Conservation (phyloP, 2,329 filamentous ascomycete species). For the Karstenula rhodostoma region DNA sequence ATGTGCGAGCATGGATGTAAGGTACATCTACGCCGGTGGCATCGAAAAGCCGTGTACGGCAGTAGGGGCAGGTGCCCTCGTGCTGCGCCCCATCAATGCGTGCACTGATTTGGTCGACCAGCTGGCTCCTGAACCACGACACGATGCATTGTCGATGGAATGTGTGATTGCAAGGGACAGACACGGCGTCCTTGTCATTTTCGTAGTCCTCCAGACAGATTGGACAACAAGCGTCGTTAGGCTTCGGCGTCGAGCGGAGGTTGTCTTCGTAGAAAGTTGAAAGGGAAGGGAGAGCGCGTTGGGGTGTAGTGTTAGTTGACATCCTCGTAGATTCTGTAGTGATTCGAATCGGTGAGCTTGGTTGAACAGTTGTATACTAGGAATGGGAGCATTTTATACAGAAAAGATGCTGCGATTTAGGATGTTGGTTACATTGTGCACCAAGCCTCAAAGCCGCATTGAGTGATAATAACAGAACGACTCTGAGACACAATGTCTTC, state of each 20-base stretch:
- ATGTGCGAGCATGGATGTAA: background rate
- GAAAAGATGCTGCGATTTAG: too few species aligned
- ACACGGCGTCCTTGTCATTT: background rate
- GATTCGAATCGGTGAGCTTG: too few species aligned
- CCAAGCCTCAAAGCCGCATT: too few species aligned
- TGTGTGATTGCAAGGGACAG: background rate
- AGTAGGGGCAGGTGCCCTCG: background rate
- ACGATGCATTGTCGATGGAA: slow-evolving; percentile 6
- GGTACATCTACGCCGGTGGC: background rate
- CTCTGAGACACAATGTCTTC: too few species aligned
- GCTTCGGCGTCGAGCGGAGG: background rate
- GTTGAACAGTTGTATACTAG: too few species aligned
- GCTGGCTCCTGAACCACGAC: background rate
- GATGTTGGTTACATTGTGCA: too few species aligned
- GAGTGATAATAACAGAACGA: too few species aligned
- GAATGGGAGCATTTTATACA: too few species aligned
- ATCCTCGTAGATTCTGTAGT: background rate
- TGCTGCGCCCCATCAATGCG: background rate
- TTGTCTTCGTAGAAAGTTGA: background rate
- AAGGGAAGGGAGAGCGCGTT: background rate
- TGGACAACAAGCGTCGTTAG: background rate
- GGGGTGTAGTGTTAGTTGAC: background rate
- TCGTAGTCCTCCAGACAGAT: background rate
- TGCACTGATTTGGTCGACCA: background rate
- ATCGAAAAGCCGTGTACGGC: background rate